phyloP scores from a whole-genome alignment of 2,329 filamentous ascomycete genomes.

The Mycosphaerelloides madeirae region DNA sequence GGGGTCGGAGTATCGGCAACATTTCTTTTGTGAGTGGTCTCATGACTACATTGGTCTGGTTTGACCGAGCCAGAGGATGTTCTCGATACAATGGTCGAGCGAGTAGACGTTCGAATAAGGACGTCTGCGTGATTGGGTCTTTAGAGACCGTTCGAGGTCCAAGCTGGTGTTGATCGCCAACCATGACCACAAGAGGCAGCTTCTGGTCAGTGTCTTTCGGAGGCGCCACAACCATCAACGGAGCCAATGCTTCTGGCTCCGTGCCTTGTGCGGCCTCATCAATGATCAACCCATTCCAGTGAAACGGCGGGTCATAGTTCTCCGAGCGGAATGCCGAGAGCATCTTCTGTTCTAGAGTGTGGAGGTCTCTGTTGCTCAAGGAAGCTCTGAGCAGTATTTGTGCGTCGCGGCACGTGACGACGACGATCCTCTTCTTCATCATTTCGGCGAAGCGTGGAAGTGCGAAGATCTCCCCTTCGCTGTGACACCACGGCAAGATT shows the following conservation, averaged over 20 bases:
- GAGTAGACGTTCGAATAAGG: conserved; percentile 25
- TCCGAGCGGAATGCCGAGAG: conserved; percentile 15
- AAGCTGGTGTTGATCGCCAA: conserved; percentile 26
- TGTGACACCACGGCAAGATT: conserved; percentile 22
- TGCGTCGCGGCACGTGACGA: conserved; percentile 23
- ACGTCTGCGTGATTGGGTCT: conserved; percentile 12
- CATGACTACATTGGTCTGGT: conserved; percentile 16
- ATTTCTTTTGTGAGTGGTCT: conserved; percentile 22
- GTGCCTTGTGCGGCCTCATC: conserved; percentile 27
- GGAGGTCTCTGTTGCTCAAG: conserved; percentile 23
- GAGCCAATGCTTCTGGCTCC: conserved; percentile 23
- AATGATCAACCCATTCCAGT: conserved; percentile 24
- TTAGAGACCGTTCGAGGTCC: conserved; percentile 26
- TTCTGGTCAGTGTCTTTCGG: conserved; percentile 6
- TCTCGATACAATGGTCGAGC: conserved; percentile 17
- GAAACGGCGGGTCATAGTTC: conserved; percentile 8
- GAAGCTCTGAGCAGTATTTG: conserved; percentile 20
- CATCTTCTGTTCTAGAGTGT: conserved; percentile 15
- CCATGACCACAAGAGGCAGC: conserved; percentile 18
- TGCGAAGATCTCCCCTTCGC: conserved; percentile 23
- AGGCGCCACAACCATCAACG: conserved; percentile 20
- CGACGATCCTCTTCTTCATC: conserved; percentile 21
- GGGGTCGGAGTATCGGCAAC: conserved; percentile 22
- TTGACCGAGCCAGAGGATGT: conserved; percentile 24
- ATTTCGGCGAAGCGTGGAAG: conserved; percentile 20